phyloP scores from a whole-genome alignment of 1,284 basidiomycete genomes.

The Ceraceosorus guamensis region DNA sequence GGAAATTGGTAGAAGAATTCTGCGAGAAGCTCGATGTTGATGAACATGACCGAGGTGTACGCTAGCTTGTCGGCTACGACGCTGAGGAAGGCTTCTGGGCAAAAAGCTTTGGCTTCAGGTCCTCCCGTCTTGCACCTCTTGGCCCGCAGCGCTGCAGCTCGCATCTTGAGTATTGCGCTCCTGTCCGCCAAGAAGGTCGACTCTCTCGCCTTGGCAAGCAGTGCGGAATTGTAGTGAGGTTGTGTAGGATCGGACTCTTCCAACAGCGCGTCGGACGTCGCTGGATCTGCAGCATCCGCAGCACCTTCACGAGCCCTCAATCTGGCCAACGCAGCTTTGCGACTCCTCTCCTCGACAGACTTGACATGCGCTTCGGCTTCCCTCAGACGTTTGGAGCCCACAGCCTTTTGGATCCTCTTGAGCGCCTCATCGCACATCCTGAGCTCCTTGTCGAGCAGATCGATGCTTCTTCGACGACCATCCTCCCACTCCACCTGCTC shows the following conservation, averaged over 20 bases:
- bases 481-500: constrained; percentile 83
- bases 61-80: constrained; percentile 96
- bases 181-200: constrained; percentile 80
- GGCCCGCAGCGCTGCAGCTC: constrained; percentile 73
- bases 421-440: constrained; percentile 76
- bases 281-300: background rate
- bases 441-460: constrained; percentile 76
- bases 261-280: constrained; percentile 12
- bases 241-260: constrained; percentile 52
- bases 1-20: constrained; percentile 99
- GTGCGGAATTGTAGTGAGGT: constrained; percentile 68
- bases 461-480: constrained; percentile 67
- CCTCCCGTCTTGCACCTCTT: constrained; percentile 77
- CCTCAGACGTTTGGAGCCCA: constrained; percentile 74
- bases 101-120: constrained; percentile 79
- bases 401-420: constrained; percentile 71
- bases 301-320: constrained; percentile 24
- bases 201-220: constrained; percentile 64
- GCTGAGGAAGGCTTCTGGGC: constrained; percentile 92
- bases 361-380: constrained; percentile 70
- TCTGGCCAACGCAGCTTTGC: constrained; percentile 47
- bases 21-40: constrained; percentile 80
- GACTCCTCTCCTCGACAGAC: constrained; percentile 69
- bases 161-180: constrained; percentile 71
- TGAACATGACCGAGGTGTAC: constrained; percentile 93